phyloP scores from a whole-genome alignment of 805 yeast genomes.

The Metschnikowia koreensis region DNA sequence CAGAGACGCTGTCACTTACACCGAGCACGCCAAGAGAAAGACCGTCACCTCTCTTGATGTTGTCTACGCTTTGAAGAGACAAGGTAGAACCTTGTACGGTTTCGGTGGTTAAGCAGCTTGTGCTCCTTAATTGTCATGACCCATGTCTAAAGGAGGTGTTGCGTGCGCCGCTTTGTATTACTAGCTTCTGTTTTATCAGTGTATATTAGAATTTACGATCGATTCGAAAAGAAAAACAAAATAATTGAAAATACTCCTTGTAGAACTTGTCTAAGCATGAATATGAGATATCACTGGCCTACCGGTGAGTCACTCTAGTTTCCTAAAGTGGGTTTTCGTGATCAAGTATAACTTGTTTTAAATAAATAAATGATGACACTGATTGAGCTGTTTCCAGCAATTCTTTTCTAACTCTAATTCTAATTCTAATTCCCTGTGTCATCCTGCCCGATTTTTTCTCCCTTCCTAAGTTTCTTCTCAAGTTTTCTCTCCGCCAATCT shows the following conservation, averaged over 20 bases:
- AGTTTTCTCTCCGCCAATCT: conserved; percentile 21
- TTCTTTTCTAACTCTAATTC: background rate
- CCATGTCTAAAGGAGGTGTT: background rate
- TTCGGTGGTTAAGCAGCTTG: conserved; percentile 78
- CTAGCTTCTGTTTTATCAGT: conserved; percentile 22
- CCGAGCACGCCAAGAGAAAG: conserved; percentile 99
- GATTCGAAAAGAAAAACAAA: conserved; percentile 8
- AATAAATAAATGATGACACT: too few relatives aligned
- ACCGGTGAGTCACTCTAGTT: too few relatives aligned
- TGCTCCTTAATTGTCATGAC: background rate
- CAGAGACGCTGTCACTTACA: conserved; percentile 99
- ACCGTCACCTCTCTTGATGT: conserved; percentile 98
- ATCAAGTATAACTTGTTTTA: too few relatives aligned
- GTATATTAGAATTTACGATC: conserved; percentile 24
- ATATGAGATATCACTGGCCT: too few relatives aligned
- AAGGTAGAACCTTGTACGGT: conserved; percentile 99
- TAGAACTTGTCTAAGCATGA: too few relatives aligned
- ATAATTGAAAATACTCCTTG: too few relatives aligned
- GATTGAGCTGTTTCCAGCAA: background rate
- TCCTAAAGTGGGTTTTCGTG: too few relatives aligned
- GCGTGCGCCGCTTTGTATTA: conserved; percentile 16
- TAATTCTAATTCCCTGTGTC: background rate
- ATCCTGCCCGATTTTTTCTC: conserved; percentile 15
- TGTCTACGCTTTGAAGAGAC: conserved; percentile 99
- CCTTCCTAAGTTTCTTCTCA: conserved; percentile 20